Evolutionary conservation across 129 eudicot species (phyloP), one percentile per base, ranked within the genome.

Genomic region (Cynara cardunculus): DNA sequence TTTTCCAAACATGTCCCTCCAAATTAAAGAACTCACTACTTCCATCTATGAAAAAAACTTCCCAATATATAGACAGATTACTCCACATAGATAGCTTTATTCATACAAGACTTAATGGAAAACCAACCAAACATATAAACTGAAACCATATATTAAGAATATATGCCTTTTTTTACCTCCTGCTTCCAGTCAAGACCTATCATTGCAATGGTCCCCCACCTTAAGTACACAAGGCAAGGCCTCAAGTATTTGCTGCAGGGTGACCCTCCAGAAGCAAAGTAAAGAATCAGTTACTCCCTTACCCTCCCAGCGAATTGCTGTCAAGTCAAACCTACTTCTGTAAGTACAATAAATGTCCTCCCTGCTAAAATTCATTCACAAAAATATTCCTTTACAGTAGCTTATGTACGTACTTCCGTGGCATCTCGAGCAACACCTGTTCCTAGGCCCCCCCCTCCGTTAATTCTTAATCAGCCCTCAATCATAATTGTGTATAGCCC

Each of bases 181-280:
- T 79, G 56, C 69, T 30, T 79, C n/a, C 10, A 21, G 32, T 44
- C 53, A 44, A 25, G 35, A 25, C 25, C 69, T 30, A 73, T 73
- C 25, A 64, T n/a, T 73, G 26, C 44, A 65, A 53, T 21, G 80
- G 61, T 66, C 80, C 85, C 80, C 77, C 24, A 76, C 75, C 61
- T 7, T 25, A 37, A 77, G 39, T 16, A 66, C 64, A 35, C 35
- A 69, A 68, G 44, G 56, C 46, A 27, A 27, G 73, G 31, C 53
- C 46, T 69, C 73, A 18, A 27, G 6, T 69, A 10, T 68, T 68
- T 68, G 14, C 34, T 66, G 81, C 64, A 37, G 41, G 21, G 67
- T 68, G 75, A 30, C 75, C 82, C 75, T 53, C 41, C 67, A 41
- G 53, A 41, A 41, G 16, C 11, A 0, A 68, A 67, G 46, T 68